Evolutionary conservation across 768 basidiomycete species (phyloP), one percentile per base, ranked within the genome.

Genomic region (Leccinum arenicola): DNA sequence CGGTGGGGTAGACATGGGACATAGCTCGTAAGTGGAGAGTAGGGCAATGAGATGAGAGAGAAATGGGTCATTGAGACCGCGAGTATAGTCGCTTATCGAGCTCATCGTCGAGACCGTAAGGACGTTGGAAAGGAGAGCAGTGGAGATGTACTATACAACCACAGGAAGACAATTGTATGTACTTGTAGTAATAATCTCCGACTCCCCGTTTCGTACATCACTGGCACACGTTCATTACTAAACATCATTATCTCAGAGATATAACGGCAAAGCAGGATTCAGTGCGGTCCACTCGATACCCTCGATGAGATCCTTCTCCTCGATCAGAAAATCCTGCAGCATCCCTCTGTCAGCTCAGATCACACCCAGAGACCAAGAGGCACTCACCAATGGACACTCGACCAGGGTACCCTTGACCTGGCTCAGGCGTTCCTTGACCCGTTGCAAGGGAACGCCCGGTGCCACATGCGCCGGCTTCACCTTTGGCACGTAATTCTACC

Each of bases 391-490:
- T 48, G 90, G 89, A 65, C 82, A 83, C 64, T 92, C 90, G 1
- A 91, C 89, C n/a, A 91, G 71, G 4, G 87, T 78, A 38, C 90
- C 90, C 67, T 75, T 81, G 50, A 92, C 85, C 67, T 85, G 78
- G 19, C 77, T 73, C 47, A 98, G 79, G n/a, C 84, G 84, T 50
- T 84, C 77, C 77, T 95, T 96, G 65, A 94, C 81, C 50, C 88
- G 83, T 1, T 78, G 74, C 31, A 95, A 76, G 1, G 83, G 73
- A n/a, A 91, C 66, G 2, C 80, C 86, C 10, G 86, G 84, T 10
- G 82, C 86, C 54, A 96, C 86, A 69, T 96, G 95, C 1, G 93
- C 94, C 4, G 82, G 77, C 82, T 90, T 85, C 54, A 83, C 82
- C 69, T 90, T 88, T 2, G 89, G 87, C 5, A 89, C 78, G 66